These are phyloP conservation scores for Davidsoniella virescens DNA, from an alignment of 2,329 filamentous ascomycete species.

Conservation along the genomic window DNA sequence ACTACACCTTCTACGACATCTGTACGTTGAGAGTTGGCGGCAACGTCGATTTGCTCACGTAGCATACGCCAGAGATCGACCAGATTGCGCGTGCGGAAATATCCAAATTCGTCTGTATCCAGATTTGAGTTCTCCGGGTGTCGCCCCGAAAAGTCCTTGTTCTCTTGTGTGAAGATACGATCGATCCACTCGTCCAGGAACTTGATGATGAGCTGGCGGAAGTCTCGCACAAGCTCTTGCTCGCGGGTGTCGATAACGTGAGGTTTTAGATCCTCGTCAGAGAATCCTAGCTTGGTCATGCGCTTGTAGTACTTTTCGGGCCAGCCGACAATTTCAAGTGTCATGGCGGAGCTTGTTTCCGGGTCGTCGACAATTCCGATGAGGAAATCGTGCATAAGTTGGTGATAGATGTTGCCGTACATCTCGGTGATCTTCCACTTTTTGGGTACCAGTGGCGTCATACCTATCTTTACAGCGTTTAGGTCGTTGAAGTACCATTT, in stretches of 20 bases:
- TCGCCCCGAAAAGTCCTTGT: constrained; percentile 63
- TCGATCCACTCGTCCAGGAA: constrained; percentile 97
- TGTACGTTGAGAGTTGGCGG: constrained; percentile 65
- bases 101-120: constrained; percentile 75
- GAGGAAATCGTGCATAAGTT: constrained; percentile 89
- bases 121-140: constrained; percentile 58
- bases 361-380: constrained; percentile 69
- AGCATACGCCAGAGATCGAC: constrained; percentile 97
- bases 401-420: constrained; percentile 82
- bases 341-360: constrained; percentile 69
- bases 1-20: constrained; percentile 92
- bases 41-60: constrained; percentile 76
- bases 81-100: constrained; percentile 80
- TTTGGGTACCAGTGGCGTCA: constrained; percentile 81
- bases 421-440: constrained; percentile 93
- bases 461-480: constrained; percentile 83
- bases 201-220: constrained; percentile 86
- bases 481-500: constrained; percentile 98
- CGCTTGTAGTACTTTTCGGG: constrained; percentile 91
- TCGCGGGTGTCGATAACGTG: constrained; percentile 86
- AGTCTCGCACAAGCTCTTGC: constrained; percentile 79
- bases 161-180: constrained; percentile 71
- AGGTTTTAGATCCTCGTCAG: constrained; percentile 58
- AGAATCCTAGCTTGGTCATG: constrained; percentile 78
- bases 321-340: constrained; percentile 87